Evolutionary conservation across 1,139 yeast genomes (phyloP).

Genomic region (Debaryomyces sp.): DNA sequence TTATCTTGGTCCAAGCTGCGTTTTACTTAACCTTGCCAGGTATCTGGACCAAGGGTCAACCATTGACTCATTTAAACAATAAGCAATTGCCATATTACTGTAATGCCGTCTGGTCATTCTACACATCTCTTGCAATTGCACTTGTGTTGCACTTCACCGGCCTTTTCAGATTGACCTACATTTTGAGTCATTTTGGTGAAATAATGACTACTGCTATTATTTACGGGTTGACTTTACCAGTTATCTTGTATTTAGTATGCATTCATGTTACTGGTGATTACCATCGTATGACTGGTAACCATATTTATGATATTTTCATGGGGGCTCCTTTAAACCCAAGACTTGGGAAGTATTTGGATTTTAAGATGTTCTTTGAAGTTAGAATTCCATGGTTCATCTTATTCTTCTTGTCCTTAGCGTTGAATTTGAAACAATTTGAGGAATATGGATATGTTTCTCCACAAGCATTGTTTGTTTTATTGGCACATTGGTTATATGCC

Average conservation of each 20-base stretch:
- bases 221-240: constrained; percentile 70
- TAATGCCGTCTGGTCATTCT: constrained; percentile 86
- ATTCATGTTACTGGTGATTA: constrained; percentile 68
- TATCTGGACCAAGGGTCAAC: constrained; percentile 92
- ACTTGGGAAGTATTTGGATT: constrained; percentile 80
- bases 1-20: constrained; percentile 67
- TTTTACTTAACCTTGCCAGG: constrained; percentile 93
- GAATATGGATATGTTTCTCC: constrained; percentile 77
- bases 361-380: constrained; percentile 97
- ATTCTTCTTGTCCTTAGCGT: constrained; percentile 74
- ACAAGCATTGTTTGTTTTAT: constrained; percentile 71
- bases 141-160: constrained; percentile 72
- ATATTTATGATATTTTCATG: constrained; percentile 89
- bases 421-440: constrained; percentile 78
- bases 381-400: constrained; percentile 96
- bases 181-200: constrained; percentile 83
- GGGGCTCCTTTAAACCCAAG: constrained; percentile 98
- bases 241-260: constrained; percentile 64
- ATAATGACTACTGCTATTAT: constrained; percentile 90
- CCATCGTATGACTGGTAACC: constrained; percentile 91
- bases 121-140: constrained; percentile 62
- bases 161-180: constrained; percentile 67
- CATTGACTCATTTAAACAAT: constrained; percentile 76
- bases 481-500: constrained; percentile 93
- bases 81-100: constrained; percentile 89